These are phyloP conservation scores for Cyclostephanos invisitatus DNA, from an alignment of 108 stramenopile species.

Conservation along the genomic window DNA sequence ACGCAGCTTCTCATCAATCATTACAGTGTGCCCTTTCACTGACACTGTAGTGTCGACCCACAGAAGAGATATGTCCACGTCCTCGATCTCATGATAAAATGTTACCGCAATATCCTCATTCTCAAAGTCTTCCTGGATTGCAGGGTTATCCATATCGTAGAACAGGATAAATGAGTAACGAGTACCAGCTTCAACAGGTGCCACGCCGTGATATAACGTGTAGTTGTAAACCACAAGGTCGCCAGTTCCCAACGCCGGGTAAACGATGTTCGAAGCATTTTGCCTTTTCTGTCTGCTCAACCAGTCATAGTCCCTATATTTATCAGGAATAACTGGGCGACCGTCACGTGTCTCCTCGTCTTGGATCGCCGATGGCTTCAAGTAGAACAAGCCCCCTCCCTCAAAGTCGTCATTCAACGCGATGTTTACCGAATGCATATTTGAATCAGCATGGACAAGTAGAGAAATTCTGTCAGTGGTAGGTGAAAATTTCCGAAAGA, in stretches of 20 bases:
- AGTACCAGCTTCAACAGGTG: conserved; percentile 24
- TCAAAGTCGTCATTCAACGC: conserved; percentile 45
- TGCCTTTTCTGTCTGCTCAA: conserved; percentile 9
- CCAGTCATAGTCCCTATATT: conserved; percentile 7
- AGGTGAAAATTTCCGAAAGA: conserved; percentile 39
- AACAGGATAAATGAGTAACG: conserved; percentile 25
- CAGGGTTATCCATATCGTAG: conserved; percentile 29
- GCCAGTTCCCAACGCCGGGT: conserved; percentile 25
- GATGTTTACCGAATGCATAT: conserved; percentile 38
- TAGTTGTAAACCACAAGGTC: conserved; percentile 35
- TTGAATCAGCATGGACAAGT: conserved; percentile 32
- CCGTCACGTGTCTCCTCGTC: neutral
- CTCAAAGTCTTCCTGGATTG: conserved; percentile 4
- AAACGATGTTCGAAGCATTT: conserved; percentile 31
- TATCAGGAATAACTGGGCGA: neutral
- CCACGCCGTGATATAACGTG: conserved; percentile 38
- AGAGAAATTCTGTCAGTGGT: conserved; percentile 19
- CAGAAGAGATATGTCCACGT: conserved; percentile 1
- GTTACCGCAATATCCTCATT: neutral
- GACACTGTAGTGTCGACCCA: neutral
- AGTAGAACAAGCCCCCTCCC: conserved; percentile 38
- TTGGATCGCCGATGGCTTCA: conserved; percentile 24
- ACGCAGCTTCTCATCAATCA: conserved; percentile 5
- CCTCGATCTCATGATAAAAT: conserved; percentile 31
- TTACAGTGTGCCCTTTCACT: neutral